Base-by-base conservation (phyloP, 352 stramenopile genomes). In the Pythium aristosporum region DNA sequence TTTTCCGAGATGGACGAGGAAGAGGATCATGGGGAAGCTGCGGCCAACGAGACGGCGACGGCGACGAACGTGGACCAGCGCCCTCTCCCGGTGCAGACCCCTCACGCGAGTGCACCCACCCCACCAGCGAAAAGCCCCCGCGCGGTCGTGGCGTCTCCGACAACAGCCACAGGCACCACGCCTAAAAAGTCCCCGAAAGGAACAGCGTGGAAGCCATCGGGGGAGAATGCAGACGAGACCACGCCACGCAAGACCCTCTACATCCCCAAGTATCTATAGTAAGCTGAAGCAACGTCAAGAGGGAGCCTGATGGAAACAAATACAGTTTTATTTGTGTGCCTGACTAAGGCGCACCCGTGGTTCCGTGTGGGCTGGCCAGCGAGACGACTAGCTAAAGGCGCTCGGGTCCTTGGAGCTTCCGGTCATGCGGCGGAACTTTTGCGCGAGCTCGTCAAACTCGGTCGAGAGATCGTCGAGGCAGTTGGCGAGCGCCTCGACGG, bases 401-500 rank as follows among this genome's bases (percentile, higher is more conserved):
- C 82, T 91, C 55, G 82, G 76, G 67, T 94, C 81, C 79, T 94
- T 94, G 36, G 81, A 87, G 78, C 89, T 93, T 61, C 85, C 85
- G 7, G 82, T 92, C 25, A 88, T 68, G 43, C 82, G 82, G 21
- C 85, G 83, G 68, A 94, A 94, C 62, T 91, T 91, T 48, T 91
- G 83, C 62, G 83, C 83, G 57, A 94, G 81, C 70, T 92, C 84
- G 65, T 94, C 83, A 61, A 94, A 94, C 72, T 94, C 85, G 63
- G 82, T 92, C 64, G 82, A 92, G 46, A 94, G 79, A 63, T 94
- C 85, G 67, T 94, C 85, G 37, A 92, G 79, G 63, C 80, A 91
- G 66, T 91, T 92, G 61, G 79, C 81, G 36, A 94, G 73, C 52
- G 85, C 83, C 63, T 94, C 80, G 36, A 94, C 83, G 28, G 85